Conservation (phyloP, 2,329 filamentous ascomycete genomes). For the Pseudogymnoascus sp. region DNA sequence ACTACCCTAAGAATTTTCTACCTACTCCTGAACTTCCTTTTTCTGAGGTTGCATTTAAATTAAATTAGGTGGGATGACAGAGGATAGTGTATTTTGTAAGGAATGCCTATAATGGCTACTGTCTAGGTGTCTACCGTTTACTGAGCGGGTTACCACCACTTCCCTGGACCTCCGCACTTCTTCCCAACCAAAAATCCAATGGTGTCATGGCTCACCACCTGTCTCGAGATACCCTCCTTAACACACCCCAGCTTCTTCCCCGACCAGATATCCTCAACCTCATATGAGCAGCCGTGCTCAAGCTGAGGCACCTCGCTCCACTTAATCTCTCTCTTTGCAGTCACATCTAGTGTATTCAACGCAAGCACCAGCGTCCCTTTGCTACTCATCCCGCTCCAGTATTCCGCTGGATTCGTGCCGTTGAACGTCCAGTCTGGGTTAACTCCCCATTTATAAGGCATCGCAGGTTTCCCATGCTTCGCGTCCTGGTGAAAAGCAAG, state of each 20-base stretch:
- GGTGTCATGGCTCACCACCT: constrained; percentile 32
- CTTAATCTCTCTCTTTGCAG: constrained; percentile 30
- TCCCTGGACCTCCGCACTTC: constrained; percentile 12
- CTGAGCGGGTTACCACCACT: too few relatives aligned
- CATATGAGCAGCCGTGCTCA: constrained; percentile 26
- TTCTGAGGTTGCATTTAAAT: too few relatives aligned
- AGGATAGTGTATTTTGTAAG: too few relatives aligned
- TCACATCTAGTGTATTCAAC: constrained; percentile 35
- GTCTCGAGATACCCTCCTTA: constrained; percentile 22
- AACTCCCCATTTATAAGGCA: constrained; percentile 38
- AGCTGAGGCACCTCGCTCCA: constrained; percentile 40
- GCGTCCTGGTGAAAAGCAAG: constrained; percentile 24
- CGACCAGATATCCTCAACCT: constrained; percentile 41
- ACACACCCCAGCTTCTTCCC: constrained; percentile 34
- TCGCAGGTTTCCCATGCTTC: constrained; percentile 35
- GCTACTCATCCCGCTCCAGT: constrained; percentile 39
- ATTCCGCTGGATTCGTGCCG: constrained; percentile 41
- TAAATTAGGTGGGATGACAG: too few relatives aligned
- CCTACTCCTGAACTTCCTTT: too few relatives aligned
- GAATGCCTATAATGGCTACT: too few relatives aligned
- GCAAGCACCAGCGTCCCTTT: constrained; percentile 40
- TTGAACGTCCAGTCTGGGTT: constrained; percentile 46
- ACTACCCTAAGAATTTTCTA: too few relatives aligned
- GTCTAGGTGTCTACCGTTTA: too few relatives aligned
- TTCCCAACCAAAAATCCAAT: constrained; percentile 21